Evolutionary conservation across 495 filamentous ascomycete species (phyloP), one percentile per base, ranked within the genome.

Genomic region (Aspergillus affinis): DNA sequence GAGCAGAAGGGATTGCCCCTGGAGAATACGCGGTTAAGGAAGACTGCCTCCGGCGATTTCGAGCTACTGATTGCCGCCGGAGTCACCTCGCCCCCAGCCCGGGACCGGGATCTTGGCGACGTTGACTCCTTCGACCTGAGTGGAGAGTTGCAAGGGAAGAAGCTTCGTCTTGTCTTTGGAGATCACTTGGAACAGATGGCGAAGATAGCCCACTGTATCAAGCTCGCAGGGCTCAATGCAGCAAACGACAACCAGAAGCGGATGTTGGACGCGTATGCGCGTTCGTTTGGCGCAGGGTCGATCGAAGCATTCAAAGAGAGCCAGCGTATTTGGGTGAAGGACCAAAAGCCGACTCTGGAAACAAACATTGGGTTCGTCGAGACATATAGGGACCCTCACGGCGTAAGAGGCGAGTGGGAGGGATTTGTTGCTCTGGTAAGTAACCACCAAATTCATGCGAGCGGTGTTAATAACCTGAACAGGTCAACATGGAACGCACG

Each of bases 361-460:
- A 89, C 83, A 18, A 93, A 98, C 71, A 85, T 98, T 57, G 94
- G 94, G 1, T 98, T 98, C 67, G 88, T 98, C 46, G 94, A 98
- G 76, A 96, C 93, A 0, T 98, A 98, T 69, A 84, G 94, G 53
- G 94, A 98, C 70, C 94, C 94, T 1, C 89, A 91, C 55, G 93
- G 94, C 50, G 86, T 96, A 12, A 82, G 93, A 54, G 93, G 90
- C n/a, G 94, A 98, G 70, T 98, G 94, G 94, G 93, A 98, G 72
- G 93, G 92, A 0, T 94, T 96, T 66, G 90, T 90, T 54, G 89
- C 89, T 32, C 80, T 90, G 63, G 88, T 90, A 60, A 68, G 75
- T 78, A 15, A 46, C 0, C 51, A 55, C 21, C 59, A 52, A n/a
- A 26, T 21, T 21, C 13, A 30, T 18, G 52, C 52, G 17, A 18